Conservation (phyloP, 1,139 yeast species). For the Saccharomyces hybrid region DNA sequence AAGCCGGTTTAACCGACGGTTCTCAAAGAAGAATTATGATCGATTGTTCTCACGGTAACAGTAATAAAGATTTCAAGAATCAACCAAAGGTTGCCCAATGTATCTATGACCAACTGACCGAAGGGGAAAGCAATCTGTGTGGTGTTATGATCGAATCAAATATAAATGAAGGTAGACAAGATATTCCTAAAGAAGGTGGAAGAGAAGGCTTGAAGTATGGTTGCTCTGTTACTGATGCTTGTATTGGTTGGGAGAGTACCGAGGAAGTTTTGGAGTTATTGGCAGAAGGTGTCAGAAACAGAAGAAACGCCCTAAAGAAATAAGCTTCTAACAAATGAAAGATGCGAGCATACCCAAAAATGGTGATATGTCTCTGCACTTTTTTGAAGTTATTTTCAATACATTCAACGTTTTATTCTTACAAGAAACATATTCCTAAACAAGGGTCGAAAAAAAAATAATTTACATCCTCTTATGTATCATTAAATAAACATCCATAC, state of each 20-base stretch:
- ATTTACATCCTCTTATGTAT: neutral
- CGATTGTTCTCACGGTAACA: constrained; percentile 96
- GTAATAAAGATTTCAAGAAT: constrained; percentile 79
- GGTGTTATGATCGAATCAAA: constrained; percentile 97
- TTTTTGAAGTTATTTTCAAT: neutral
- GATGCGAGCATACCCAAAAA: neutral
- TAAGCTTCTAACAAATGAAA: constrained; percentile 4
- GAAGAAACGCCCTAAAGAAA: constrained; percentile 42
- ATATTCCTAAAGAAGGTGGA: constrained; percentile 73
- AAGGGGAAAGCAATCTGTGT: constrained; percentile 72
- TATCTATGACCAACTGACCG: constrained; percentile 66
- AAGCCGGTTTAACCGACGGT: constrained; percentile 46
- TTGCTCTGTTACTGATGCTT: constrained; percentile 92
- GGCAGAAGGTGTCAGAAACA: constrained; percentile 70
- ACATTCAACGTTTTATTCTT: neutral
- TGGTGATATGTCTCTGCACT: neutral
- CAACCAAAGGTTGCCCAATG: constrained; percentile 87
- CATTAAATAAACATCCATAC: neutral
- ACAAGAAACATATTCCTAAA: neutral
- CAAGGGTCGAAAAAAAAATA: neutral
- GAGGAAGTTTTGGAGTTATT: constrained; percentile 60
- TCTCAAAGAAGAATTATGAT: constrained; percentile 76
- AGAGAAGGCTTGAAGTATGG: constrained; percentile 75
- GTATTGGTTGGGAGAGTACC: constrained; percentile 85
- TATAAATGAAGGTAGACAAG: constrained; percentile 86